Conservation (phyloP, 2,329 filamentous ascomycete genomes). For the Domatiomyces catenatus region DNA sequence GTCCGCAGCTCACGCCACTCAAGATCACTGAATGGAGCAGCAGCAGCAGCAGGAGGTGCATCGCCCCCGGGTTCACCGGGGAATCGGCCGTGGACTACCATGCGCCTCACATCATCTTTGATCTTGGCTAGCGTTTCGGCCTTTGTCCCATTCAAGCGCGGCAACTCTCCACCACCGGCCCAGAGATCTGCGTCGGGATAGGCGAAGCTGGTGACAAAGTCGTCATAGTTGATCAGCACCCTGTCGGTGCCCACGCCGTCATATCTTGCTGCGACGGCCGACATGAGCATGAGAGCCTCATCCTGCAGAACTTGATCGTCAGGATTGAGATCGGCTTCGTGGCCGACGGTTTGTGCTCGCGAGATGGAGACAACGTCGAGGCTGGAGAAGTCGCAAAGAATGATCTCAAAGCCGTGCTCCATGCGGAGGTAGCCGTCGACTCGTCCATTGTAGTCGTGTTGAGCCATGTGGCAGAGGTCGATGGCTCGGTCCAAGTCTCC, state of each 20-base stretch:
- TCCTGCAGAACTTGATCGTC: not conserved
- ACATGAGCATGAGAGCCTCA: slow-evolving; percentile 3
- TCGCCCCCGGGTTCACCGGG: not conserved
- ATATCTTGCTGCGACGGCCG: slow-evolving; percentile 12
- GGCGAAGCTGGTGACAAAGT: slow-evolving; percentile 34
- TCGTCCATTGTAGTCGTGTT: slow-evolving; percentile 33
- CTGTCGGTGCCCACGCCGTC: slow-evolving; percentile 21
- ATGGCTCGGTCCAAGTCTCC: slow-evolving; percentile 39
- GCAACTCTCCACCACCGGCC: slow-evolving; percentile 22
- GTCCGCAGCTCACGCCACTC: not conserved
- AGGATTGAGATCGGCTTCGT: not conserved
- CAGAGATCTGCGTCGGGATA: slow-evolving; percentile 29
- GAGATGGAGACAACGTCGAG: slow-evolving; percentile 24
- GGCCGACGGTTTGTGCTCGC: slow-evolving; percentile 6
- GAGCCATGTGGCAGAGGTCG: slow-evolving; percentile 40
- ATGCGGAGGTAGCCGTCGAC: slow-evolving; percentile 53
- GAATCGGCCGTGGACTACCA: slow-evolving; percentile 23
- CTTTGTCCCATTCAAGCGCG: slow-evolving; percentile 25
- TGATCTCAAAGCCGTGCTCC: slow-evolving; percentile 57
- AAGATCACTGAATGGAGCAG: not conserved
- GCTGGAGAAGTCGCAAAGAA: slow-evolving; percentile 47
- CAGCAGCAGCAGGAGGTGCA: not conserved
- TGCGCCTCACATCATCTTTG: slow-evolving; percentile 29
- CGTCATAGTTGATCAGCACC: slow-evolving; percentile 33
- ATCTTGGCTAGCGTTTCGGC: slow-evolving; percentile 24